A percentile compares a stretch with the other conserved stretches of the same genome.
phyloP scores from a whole-genome alignment of 495 filamentous ascomycete genomes.

The Annulohypoxylon maeteangense region DNA sequence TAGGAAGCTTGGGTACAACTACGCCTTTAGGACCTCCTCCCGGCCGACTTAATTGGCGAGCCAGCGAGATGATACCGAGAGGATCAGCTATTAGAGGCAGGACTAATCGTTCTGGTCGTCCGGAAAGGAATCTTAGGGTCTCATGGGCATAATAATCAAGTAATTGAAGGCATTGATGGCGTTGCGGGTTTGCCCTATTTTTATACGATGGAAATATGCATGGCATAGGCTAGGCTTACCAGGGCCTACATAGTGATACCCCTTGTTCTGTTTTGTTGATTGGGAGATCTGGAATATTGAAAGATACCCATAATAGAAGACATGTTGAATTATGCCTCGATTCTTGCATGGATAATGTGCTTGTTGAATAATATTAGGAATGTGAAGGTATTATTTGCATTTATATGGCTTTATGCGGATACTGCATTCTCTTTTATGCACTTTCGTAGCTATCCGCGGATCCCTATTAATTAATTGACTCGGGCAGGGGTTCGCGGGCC shows the following conservation, averaged over 20 bases:
- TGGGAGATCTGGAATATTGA: slow-evolving; percentile 1
- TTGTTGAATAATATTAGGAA: neutral
- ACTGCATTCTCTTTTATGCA: slow-evolving; percentile 16
- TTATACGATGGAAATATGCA: slow-evolving; percentile 21
- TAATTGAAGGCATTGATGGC: slow-evolving; percentile 10
- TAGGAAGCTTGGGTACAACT: slow-evolving; percentile 43
- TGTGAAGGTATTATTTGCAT: neutral
- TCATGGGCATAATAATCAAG: slow-evolving; percentile 45
- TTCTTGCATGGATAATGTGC: neutral
- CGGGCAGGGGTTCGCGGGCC: slow-evolving; percentile 28
- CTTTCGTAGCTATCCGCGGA: slow-evolving; percentile 2
- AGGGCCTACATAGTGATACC: slow-evolving; percentile 31
- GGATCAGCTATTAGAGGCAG: slow-evolving; percentile 37
- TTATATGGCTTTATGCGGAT: neutral
- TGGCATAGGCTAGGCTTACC: slow-evolving; percentile 27
- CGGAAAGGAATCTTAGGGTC: slow-evolving; percentile 44
- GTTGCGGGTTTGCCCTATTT: slow-evolving; percentile 11
- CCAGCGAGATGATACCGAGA: slow-evolving; percentile 40
- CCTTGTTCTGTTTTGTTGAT: slow-evolving; percentile 17
- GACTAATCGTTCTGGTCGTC: slow-evolving; percentile 35
- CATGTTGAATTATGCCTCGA: slow-evolving; percentile 5
- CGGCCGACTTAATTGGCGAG: slow-evolving; percentile 36
- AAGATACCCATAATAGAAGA: slow-evolving; percentile 30
- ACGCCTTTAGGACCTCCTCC: slow-evolving; percentile 46
- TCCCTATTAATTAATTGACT: slow-evolving; percentile 13